Percentiles rank a stretch among this genome's conserved stretches.
phyloP scores from a whole-genome alignment of 164 flowering plant genomes.

The Chloranthus sessilifolius region DNA sequence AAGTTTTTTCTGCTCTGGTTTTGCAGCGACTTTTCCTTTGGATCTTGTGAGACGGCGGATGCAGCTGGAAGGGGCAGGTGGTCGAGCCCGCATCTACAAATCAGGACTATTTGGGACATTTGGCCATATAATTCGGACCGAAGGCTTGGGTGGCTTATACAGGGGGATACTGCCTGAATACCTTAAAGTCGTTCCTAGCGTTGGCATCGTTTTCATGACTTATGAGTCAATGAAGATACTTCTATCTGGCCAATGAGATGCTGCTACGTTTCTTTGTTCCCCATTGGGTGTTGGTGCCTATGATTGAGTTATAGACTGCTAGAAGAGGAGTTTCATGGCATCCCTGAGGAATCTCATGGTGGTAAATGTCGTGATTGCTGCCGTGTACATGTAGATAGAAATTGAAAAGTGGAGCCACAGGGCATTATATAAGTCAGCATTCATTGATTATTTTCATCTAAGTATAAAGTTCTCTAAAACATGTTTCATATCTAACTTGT shows the following conservation, averaged over 20 bases:
- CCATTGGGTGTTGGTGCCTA: conserved; percentile 1
- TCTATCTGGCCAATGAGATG: conserved; percentile 22
- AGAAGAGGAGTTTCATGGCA: conserved; percentile 17
- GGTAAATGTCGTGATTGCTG: conserved; percentile 48
- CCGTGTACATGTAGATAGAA: conserved; percentile 32
- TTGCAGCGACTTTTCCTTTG: conserved; percentile 73
- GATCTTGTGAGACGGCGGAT: conserved; percentile 83
- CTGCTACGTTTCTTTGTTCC: background rate
- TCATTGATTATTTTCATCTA: conserved; percentile 17
- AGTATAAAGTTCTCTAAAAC: too few species aligned
- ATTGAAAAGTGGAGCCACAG: conserved; percentile 20
- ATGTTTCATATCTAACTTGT: too few species aligned
- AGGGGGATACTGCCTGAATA: conserved; percentile 85
- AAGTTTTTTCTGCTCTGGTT: background rate
- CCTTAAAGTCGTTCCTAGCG: conserved; percentile 83
- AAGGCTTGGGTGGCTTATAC: conserved; percentile 69
- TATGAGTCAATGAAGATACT: conserved; percentile 68
- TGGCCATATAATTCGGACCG: conserved; percentile 46
- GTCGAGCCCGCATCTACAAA: conserved; percentile 62
- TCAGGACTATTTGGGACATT: conserved; percentile 64
- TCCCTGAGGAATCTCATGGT: conserved; percentile 21
- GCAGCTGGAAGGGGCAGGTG: conserved; percentile 89
- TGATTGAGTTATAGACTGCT: conserved; percentile 14
- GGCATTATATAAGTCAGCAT: conserved; percentile 3
- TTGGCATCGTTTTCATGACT: conserved; percentile 80